Conservation (phyloP, 768 basidiomycete genomes). For the Leccinum rimulosum region DNA sequence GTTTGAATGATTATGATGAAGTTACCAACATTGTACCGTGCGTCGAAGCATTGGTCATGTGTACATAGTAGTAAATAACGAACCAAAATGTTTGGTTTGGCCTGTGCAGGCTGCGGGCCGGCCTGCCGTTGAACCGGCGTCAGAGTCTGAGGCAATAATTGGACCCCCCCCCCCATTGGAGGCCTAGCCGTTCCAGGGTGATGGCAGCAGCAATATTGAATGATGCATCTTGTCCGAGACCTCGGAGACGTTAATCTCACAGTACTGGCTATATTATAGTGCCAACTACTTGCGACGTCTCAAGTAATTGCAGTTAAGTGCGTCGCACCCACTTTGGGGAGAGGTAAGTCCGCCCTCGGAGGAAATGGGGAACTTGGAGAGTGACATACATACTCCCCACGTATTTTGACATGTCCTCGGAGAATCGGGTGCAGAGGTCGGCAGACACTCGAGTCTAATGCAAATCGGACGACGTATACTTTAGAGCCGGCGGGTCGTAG, state of each 20-base stretch:
- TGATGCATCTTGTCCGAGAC: neutral
- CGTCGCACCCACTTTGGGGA: neutral
- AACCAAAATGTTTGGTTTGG: neutral
- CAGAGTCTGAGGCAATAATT: neutral
- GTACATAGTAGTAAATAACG: neutral
- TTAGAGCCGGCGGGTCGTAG: neutral
- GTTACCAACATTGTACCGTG: neutral
- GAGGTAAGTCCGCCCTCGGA: neutral
- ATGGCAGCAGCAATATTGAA: neutral
- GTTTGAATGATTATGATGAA: neutral
- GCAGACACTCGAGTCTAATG: neutral
- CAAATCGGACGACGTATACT: neutral
- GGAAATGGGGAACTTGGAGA: neutral
- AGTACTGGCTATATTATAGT: neutral
- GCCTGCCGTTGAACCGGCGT: neutral
- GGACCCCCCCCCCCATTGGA: neutral
- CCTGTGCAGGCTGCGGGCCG: neutral
- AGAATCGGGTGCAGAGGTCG: neutral
- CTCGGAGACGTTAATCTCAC: neutral
- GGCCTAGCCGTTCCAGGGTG: neutral
- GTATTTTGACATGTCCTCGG: neutral
- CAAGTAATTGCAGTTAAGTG: neutral
- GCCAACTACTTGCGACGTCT: neutral
- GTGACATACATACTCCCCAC: neutral
- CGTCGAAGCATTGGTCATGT: neutral